These are phyloP conservation scores for Penicillium brasilianum DNA, from an alignment of 2,329 filamentous ascomycete species.

Conservation along the genomic window DNA sequence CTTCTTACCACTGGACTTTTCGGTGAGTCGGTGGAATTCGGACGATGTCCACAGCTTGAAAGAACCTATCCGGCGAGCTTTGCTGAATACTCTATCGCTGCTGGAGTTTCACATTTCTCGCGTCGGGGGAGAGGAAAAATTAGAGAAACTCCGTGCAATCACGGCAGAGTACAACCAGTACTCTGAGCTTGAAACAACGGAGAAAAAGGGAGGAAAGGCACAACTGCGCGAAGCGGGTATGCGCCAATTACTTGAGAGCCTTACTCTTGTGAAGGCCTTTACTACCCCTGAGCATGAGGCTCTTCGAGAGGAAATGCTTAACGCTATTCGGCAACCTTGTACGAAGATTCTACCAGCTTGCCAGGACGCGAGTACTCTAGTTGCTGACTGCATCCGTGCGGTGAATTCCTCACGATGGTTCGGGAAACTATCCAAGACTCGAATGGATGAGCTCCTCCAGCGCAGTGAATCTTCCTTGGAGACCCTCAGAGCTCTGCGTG, in stretches of 20 bases:
- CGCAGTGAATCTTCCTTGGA: constrained; percentile 28
- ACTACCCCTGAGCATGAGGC: constrained; percentile 44
- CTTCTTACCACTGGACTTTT: constrained; percentile 56
- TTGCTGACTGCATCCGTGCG: constrained; percentile 36
- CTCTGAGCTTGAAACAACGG: constrained; percentile 13
- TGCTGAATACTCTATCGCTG: constrained; percentile 43
- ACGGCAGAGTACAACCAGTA: constrained; percentile 10
- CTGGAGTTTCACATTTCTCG: constrained; percentile 52
- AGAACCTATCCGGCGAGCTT: constrained; percentile 43
- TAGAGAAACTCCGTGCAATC: constrained; percentile 25
- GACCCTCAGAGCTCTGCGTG: constrained; percentile 34
- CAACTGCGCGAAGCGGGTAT: constrained; percentile 31
- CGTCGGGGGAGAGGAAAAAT: constrained; percentile 25
- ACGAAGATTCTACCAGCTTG: constrained; percentile 34
- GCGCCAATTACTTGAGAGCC: constrained; percentile 42
- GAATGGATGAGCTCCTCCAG: constrained; percentile 28
- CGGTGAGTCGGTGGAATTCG: constrained; percentile 52
- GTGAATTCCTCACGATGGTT: constrained; percentile 40
- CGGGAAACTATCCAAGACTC: constrained; percentile 28
- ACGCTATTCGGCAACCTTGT: constrained; percentile 38
- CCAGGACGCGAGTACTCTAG: constrained; percentile 29
- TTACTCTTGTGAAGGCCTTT: constrained; percentile 45
- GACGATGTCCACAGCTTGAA: constrained; percentile 50
- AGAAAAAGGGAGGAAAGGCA: constrained; percentile 31
- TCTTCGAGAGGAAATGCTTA: constrained; percentile 40